Percentiles rank a stretch among this genome's conserved stretches.
Evolutionary conservation across 116 monocot species (phyloP).

Genomic region (Iris pallida): DNA sequence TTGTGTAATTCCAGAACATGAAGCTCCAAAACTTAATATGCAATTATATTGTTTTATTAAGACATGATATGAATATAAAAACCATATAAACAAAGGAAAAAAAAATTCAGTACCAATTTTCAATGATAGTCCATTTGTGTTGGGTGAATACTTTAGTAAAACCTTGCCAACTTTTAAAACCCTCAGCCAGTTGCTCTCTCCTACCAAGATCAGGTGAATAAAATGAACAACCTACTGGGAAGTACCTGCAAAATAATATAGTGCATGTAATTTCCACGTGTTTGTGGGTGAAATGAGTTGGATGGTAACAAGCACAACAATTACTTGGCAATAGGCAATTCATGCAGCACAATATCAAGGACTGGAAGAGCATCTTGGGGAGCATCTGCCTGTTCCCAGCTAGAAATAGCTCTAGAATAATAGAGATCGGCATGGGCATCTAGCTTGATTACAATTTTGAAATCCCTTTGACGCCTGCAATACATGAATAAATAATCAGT

Average conservation of each 20-base stretch:
- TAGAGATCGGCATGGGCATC: slow-evolving; percentile 62
- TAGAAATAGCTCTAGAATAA: slow-evolving; percentile 51
- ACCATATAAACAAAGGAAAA: too few relatives aligned
- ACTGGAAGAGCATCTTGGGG: slow-evolving; percentile 79
- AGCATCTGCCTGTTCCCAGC: slow-evolving; percentile 56
- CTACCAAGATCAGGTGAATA: slow-evolving; percentile 30
- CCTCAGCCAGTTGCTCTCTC: slow-evolving; percentile 35
- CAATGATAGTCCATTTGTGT: slow-evolving; percentile 15
- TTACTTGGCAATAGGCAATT: slow-evolving; percentile 64
- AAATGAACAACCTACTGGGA: slow-evolving; percentile 32
- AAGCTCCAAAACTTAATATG: too few relatives aligned
- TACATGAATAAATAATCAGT: not conserved
- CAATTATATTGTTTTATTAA: too few relatives aligned
- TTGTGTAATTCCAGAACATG: too few relatives aligned
- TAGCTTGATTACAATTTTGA: slow-evolving; percentile 59
- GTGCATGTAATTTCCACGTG: too few relatives aligned
- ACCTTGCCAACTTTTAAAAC: slow-evolving; percentile 51
- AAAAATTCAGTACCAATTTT: not conserved
- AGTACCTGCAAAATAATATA: not conserved
- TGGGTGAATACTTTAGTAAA: slow-evolving; percentile 58
- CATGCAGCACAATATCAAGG: slow-evolving; percentile 70
- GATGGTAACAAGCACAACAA: not conserved
- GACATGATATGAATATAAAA: too few relatives aligned
- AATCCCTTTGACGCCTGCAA: slow-evolving; percentile 41
- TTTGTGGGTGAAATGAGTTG: not conserved